A percentile compares a stretch with the other conserved stretches of the same genome.
Conservation (phyloP, 2,329 filamentous ascomycete species). For the Neocucurbitaria cava region DNA sequence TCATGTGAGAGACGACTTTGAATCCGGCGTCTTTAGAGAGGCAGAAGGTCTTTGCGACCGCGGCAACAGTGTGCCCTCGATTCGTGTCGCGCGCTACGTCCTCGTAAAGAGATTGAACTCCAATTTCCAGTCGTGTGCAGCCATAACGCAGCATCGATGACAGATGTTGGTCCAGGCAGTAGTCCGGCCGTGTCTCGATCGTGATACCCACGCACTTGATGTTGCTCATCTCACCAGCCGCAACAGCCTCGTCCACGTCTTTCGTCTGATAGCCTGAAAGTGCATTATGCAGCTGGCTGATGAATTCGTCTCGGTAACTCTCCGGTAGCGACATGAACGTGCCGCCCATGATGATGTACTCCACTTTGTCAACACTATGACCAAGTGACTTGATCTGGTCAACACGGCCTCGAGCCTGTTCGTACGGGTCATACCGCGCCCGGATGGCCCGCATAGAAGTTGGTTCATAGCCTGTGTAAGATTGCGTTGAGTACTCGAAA, state of each 20-base stretch:
- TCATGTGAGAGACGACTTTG: constrained; percentile 99
- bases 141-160: constrained; percentile 98
- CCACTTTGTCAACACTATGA: constrained; percentile 97
- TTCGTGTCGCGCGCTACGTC: constrained; percentile 99
- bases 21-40: constrained; percentile 98
- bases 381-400: constrained; percentile 96
- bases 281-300: constrained; percentile 94
- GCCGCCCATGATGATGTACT: constrained; percentile 99
- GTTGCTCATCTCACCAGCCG: constrained; percentile 94
- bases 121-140: constrained; percentile 91
- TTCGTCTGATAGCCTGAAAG: constrained; percentile 94
- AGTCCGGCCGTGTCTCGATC: constrained; percentile 96
- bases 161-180: constrained; percentile 94
- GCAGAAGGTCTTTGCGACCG: constrained; percentile 95
- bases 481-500: constrained; percentile 99
- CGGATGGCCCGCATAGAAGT: constrained; percentile 98
- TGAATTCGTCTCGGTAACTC: constrained; percentile 90
- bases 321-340: constrained; percentile 97
- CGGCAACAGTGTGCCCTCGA: constrained; percentile 91
- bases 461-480: constrained; percentile 97
- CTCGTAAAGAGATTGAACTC: constrained; percentile 96
- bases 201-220: constrained; percentile 98
- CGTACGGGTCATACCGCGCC: constrained; percentile 95
- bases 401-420: constrained; percentile 92
- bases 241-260: constrained; percentile 93